phyloP scores from a whole-genome alignment of 2,329 filamentous ascomycete species.

The Fusarium sp. region DNA sequence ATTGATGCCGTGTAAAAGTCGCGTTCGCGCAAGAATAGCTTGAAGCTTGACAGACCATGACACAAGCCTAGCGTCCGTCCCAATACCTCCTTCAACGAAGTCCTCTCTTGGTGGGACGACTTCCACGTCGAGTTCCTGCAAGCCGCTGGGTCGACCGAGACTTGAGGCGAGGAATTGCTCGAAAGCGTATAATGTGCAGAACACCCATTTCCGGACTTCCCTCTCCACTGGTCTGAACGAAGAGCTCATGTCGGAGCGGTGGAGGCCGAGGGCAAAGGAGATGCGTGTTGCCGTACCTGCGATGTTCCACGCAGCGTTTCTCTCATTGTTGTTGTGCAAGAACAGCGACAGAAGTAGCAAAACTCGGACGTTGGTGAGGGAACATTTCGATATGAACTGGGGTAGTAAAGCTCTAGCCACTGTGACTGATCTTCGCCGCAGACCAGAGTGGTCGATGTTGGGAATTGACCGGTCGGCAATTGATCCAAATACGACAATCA shows the following conservation, averaged over 20 bases:
- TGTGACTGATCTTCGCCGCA: constrained; percentile 35
- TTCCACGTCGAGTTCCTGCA: constrained; percentile 52
- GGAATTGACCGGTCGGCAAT: constrained; percentile 43
- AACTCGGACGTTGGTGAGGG: constrained; percentile 29
- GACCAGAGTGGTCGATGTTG: constrained; percentile 44
- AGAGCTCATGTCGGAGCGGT: constrained; percentile 46
- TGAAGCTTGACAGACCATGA: constrained; percentile 49
- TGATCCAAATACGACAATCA: constrained; percentile 53
- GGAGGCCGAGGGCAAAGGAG: constrained; percentile 49
- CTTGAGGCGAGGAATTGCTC: constrained; percentile 53
- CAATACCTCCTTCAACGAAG: constrained; percentile 44
- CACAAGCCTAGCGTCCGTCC: constrained; percentile 46
- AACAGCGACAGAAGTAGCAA: constrained; percentile 44
- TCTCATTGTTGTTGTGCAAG: constrained; percentile 54
- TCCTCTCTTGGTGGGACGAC: constrained; percentile 47
- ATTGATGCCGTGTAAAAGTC: constrained; percentile 34
- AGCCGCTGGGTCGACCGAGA: constrained; percentile 50
- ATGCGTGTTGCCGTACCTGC: constrained; percentile 49
- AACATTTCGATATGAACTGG: constrained; percentile 37
- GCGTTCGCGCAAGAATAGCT: constrained; percentile 43
- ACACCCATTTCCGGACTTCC: constrained; percentile 51
- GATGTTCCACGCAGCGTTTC: constrained; percentile 53
- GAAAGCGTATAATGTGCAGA: constrained; percentile 52
- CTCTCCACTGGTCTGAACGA: constrained; percentile 50
- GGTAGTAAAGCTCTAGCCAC: constrained; percentile 18